Evolutionary conservation across 768 basidiomycete genomes (phyloP).

Genomic region (Chalciporus pseudorubinellus): DNA sequence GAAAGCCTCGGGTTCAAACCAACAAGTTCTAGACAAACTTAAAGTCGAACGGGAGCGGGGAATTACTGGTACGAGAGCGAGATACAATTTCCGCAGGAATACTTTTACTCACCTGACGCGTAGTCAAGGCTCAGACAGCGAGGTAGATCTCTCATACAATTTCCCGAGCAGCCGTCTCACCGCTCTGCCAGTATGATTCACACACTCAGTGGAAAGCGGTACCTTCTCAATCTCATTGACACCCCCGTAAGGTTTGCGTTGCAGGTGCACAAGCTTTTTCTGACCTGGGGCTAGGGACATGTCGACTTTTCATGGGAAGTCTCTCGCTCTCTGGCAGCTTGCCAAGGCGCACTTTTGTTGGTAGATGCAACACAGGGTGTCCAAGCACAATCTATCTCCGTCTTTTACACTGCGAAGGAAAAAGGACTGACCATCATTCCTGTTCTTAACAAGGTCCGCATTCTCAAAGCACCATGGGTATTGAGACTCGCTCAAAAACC

Average conservation of each 20-base stretch:
- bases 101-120: not conserved
- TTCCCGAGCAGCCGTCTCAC: not conserved
- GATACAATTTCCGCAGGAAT: not conserved
- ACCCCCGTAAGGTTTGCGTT: constrained; percentile 63
- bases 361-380: constrained; percentile 98
- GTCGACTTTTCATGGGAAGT: constrained; percentile 99
- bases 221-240: constrained; percentile 92
- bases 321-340: constrained; percentile 86
- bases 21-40: constrained; percentile 88
- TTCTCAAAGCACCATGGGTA: not conserved
- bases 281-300: constrained; percentile 62
- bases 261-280: not conserved
- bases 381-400: constrained; percentile 96
- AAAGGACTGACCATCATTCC: constrained; percentile 81
- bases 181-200: constrained; percentile 70
- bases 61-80: constrained; percentile 69
- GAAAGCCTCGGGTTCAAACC: constrained; percentile 63
- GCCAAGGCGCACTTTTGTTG: constrained; percentile 82
- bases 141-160: constrained; percentile 45
- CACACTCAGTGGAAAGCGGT: constrained; percentile 46
- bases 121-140: constrained; percentile 95
- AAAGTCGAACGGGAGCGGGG: constrained; percentile 97
- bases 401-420: constrained; percentile 86
- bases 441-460: constrained; percentile 82
- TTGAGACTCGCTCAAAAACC: constrained; percentile 1